Conservation (phyloP, 495 filamentous ascomycete species). For the Penicillium desertorum region DNA sequence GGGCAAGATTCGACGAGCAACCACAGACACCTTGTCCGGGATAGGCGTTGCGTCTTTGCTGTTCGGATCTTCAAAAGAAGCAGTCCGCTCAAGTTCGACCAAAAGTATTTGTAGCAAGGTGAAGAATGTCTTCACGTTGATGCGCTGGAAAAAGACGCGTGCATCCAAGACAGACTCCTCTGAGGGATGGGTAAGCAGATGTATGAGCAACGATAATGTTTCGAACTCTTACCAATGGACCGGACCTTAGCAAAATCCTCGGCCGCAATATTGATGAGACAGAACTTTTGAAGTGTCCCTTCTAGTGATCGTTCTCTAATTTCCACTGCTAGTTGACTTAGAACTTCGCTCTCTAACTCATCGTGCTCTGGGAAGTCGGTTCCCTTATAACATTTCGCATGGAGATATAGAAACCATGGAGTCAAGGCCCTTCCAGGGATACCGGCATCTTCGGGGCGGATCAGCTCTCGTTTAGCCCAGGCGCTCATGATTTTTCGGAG, state of each 20-base stretch:
- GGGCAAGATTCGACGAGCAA: constrained; percentile 65
- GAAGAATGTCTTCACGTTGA: constrained; percentile 81
- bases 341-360: constrained; percentile 82
- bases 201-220: constrained; percentile 5
- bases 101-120: constrained; percentile 72
- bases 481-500: constrained; percentile 68
- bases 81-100: constrained; percentile 61
- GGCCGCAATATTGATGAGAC: constrained; percentile 82
- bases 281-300: constrained; percentile 70
- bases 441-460: constrained; percentile 51
- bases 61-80: constrained; percentile 45
- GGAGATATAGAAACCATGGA: constrained; percentile 84
- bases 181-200: constrained; percentile 30
- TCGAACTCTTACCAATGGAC: constrained; percentile 55
- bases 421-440: constrained; percentile 56
- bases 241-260: constrained; percentile 66
- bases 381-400: constrained; percentile 79
- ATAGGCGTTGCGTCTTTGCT: constrained; percentile 32
- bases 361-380: constrained; percentile 68
- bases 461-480: constrained; percentile 60
- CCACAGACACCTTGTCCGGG: constrained; percentile 58
- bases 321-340: constrained; percentile 70
- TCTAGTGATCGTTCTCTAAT: constrained; percentile 68
- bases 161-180: constrained; percentile 50
- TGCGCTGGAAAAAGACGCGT: constrained; percentile 69